A percentile compares a stretch with the other conserved stretches of the same genome.
phyloP scores from a whole-genome alignment of 2,329 filamentous ascomycete species.

The Stylonectria norvegica region DNA sequence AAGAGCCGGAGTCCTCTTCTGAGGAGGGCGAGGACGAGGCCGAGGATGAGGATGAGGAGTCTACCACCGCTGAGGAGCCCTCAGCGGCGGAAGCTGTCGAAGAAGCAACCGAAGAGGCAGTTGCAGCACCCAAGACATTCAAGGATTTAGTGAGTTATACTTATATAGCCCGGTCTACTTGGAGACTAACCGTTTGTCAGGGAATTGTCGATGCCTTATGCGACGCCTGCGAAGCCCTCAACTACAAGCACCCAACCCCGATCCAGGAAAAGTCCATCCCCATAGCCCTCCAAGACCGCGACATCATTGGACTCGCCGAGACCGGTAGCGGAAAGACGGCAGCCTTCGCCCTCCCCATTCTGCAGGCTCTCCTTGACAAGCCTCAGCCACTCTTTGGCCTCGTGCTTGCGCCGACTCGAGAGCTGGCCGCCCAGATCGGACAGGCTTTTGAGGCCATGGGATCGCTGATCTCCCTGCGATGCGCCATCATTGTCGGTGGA shows the following conservation, averaged over 20 bases:
- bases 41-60: slow-evolving; percentile 29
- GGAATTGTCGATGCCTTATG: slow-evolving; percentile 84
- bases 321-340: slow-evolving; percentile 96
- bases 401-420: slow-evolving; percentile 86
- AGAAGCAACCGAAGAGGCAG: no score
- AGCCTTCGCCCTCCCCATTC: slow-evolving; percentile 87
- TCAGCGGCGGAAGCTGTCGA: slow-evolving; percentile 28
- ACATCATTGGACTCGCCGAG: slow-evolving; percentile 91
- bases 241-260: slow-evolving; percentile 81
- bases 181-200: slow-evolving; percentile 35
- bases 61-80: slow-evolving; percentile 33
- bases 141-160: slow-evolving; percentile 55
- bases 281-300: slow-evolving; percentile 70
- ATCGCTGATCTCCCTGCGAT: slow-evolving; percentile 81
- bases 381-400: slow-evolving; percentile 85
- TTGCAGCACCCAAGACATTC: slow-evolving; percentile 55
- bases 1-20: no score
- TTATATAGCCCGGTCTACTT: no score
- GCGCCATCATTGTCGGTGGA: slow-evolving; percentile 83
- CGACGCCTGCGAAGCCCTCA: slow-evolving; percentile 78
- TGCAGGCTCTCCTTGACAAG: slow-evolving; percentile 85
- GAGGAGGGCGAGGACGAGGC: no score
- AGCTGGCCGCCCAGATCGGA: slow-evolving; percentile 88
- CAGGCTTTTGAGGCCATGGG: slow-evolving; percentile 85
- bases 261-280: slow-evolving; percentile 88